Base-by-base conservation (phyloP, 768 basidiomycete species). In the Pisolithus microcarpus region DNA sequence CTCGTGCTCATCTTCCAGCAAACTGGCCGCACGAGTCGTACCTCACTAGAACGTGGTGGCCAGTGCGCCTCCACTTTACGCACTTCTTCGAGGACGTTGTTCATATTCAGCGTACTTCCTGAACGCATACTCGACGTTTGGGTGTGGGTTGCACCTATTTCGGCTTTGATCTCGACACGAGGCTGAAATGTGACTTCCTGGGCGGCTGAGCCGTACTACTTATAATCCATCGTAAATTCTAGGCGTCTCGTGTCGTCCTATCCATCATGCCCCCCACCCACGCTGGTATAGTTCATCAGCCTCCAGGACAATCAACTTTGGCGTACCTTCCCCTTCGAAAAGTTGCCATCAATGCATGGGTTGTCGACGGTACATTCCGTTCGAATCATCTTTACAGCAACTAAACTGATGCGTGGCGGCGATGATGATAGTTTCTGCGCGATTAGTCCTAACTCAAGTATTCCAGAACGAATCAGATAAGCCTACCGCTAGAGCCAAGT, bases 401-500 rank as follows among this genome's bases (percentile, higher is more conserved):
- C 44, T 53, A n/a, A 37, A 46, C 8, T 4, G n/a, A 38, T 28
- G 34, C 24, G 1, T 3, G 38, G 30, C 26, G 45, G 19, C 11
- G 15, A 36, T 30, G 15, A 36, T 30, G 43, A 39, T 52, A 78
- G 76, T 74, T 0, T 72, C 76, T n/a, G 74, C 75, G 1, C 67
- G 69, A 16, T 66, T 77, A 1, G 64, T 70, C 2, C 56, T 79
- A 37, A 52, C 55, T 1, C 77, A 78, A 48, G 62, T 60, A 0
- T 79, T 71, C 59, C 59, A 48, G 15, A 79, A 79, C 52, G 55
- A 67, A 0, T 65, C 66, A 3, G 59, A 63, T 8, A 54, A 52
- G 34, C 58, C 70, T 1, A 80, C 78, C 0, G 60, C 63, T 38
- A 66, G 73, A 43, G 78, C 76, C 24, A 72, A 76, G 30, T 84